Percentiles rank a stretch among this genome's conserved stretches.
Conservation (phyloP, 768 basidiomycete genomes). For the Leccinum arenicola region DNA sequence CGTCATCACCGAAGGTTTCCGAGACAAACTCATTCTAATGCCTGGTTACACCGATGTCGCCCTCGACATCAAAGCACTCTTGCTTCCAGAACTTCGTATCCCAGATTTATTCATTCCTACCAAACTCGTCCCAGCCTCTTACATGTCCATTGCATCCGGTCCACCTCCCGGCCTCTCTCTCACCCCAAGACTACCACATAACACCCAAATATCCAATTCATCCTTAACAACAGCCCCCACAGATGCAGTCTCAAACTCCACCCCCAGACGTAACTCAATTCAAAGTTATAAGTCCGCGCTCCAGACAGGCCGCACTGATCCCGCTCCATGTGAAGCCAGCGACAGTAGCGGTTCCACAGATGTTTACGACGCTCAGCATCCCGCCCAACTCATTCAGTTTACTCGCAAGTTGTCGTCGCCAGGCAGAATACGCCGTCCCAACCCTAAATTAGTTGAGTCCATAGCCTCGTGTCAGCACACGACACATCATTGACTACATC, state of each 20-base stretch:
- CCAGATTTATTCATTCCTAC: slow-evolving; percentile 59
- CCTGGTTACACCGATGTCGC: slow-evolving; percentile 63
- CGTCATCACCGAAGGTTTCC: slow-evolving; percentile 61
- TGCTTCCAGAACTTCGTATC: slow-evolving; percentile 50
- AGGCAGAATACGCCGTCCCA: slow-evolving; percentile 40
- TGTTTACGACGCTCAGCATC: slow-evolving; percentile 33
- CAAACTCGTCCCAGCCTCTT: slow-evolving; percentile 42
- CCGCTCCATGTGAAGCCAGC: slow-evolving; percentile 42
- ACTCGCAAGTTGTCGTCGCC: slow-evolving; percentile 31
- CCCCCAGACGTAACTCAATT: slow-evolving; percentile 23
- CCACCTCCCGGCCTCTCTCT: slow-evolving; percentile 27
- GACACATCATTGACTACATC: slow-evolving; percentile 14
- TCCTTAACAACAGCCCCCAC: slow-evolving; percentile 1
- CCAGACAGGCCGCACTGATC: slow-evolving; percentile 22
- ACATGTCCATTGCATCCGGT: slow-evolving; percentile 22
- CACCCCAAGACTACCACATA: slow-evolving; percentile 13
- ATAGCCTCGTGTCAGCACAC: slow-evolving; percentile 5
- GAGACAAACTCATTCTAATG: slow-evolving; percentile 62
- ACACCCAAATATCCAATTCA: slow-evolving; percentile 12
- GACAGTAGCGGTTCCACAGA: slow-evolving; percentile 47
- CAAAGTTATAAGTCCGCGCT: slow-evolving; percentile 44
- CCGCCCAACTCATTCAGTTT: slow-evolving; percentile 26
- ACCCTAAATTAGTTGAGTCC: slow-evolving; percentile 51
- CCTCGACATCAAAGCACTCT: slow-evolving; percentile 53
- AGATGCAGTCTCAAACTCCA: slow-evolving; percentile 15